These are phyloP conservation scores for Leucosporidium yakuticum DNA, from an alignment of 768 basidiomycete genomes.

Conservation along the genomic window DNA sequence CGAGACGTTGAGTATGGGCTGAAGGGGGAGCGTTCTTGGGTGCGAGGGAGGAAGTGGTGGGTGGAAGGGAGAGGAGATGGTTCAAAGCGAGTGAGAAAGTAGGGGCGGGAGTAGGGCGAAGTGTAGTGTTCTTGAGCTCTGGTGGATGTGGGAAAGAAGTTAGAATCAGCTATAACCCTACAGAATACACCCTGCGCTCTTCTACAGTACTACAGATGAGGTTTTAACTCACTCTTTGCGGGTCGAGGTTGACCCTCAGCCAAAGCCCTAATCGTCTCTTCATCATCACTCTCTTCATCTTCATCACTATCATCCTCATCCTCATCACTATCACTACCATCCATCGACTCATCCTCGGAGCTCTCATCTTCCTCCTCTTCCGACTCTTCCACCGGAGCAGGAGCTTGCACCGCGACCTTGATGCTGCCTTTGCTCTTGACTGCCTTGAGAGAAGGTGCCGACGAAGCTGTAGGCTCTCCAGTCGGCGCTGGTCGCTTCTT, in stretches of 20 bases:
- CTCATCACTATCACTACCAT: conserved; percentile 2
- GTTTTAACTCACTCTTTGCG: conserved; percentile 24
- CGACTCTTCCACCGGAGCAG: not conserved
- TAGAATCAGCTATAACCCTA: too few species aligned
- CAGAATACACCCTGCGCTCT: accelerated
- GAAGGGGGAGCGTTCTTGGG: conserved; percentile 30
- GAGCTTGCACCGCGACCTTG: conserved; percentile 3
- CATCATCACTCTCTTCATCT: conserved; percentile 25
- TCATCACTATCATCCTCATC: conserved; percentile 18
- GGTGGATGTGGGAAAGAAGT: not conserved
- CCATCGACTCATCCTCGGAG: conserved; percentile 11
- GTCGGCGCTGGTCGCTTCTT: conserved; percentile 29
- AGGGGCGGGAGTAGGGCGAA: conserved; percentile 25
- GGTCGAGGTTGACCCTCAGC: conserved; percentile 23
- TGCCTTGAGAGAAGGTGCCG: conserved; percentile 9
- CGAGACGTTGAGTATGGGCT: conserved; percentile 29
- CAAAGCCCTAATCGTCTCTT: conserved; percentile 31
- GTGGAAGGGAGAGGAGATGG: conserved; percentile 34
- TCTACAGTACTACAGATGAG: not conserved
- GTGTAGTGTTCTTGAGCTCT: conserved; percentile 36
- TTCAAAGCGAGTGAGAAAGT: conserved; percentile 32
- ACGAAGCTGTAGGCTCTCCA: conserved; percentile 12
- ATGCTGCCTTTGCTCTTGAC: not conserved
- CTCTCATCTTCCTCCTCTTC: conserved; percentile 16
- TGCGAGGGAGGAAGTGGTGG: conserved; percentile 25